A percentile compares a stretch with the other conserved stretches of the same genome.
phyloP scores from a whole-genome alignment of 345 rosid species.

The Corchorus olitorius region DNA sequence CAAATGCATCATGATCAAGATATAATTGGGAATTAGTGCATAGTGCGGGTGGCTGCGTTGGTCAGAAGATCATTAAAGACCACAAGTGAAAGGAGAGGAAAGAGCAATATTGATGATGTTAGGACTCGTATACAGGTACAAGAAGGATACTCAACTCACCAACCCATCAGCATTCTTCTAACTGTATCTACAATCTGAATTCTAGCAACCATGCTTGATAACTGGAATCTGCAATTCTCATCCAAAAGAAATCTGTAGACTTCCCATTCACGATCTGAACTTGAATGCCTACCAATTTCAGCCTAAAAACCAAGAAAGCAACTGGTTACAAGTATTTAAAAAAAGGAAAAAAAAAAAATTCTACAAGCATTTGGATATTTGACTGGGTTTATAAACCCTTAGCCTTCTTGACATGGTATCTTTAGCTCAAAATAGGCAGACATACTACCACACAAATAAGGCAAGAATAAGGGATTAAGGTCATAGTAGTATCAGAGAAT shows the following conservation, averaged over 20 bases:
- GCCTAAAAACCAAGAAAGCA: constrained; percentile 50
- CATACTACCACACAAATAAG: not conserved
- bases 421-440: not conserved
- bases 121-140: not conserved
- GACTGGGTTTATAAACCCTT: not conserved
- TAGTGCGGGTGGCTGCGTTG: not conserved
- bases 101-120: not conserved
- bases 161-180: constrained; percentile 80
- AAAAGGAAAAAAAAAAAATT: not conserved
- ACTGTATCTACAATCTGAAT: constrained; percentile 68
- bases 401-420: not conserved
- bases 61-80: not conserved
- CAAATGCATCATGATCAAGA: not conserved
- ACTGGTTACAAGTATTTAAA: constrained; percentile 5
- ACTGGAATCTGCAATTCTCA: constrained; percentile 46
- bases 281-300: constrained; percentile 71
- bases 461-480: too few relatives aligned
- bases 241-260: constrained; percentile 83
- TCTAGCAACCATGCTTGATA: constrained; percentile 42
- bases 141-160: constrained; percentile 36
- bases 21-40: not conserved
- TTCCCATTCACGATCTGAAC: constrained; percentile 80
- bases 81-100: not conserved
- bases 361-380: not conserved
- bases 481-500: not conserved